Percentiles rank a stretch among this genome's conserved stretches.
Evolutionary conservation across 2,329 filamentous ascomycete species (phyloP).

Genomic region (Paraphaeosphaeria minitans): DNA sequence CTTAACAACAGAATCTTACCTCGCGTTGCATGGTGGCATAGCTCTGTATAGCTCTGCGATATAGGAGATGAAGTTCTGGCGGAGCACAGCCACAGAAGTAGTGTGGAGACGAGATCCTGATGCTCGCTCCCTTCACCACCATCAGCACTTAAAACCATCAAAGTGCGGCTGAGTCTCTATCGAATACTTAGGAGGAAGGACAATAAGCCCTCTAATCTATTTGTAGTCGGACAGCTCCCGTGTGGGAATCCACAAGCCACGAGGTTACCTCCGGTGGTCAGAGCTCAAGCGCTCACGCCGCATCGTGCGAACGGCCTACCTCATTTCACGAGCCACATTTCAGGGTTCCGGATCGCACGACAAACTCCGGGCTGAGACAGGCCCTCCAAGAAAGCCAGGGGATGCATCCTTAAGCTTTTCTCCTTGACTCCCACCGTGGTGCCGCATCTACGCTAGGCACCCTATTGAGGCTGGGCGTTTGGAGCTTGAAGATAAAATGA

Average conservation of each 20-base stretch:
- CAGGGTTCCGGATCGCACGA: slow-evolving; percentile 1
- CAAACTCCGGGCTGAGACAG: background rate
- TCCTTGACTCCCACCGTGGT: background rate
- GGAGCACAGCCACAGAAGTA: slow-evolving; percentile 21
- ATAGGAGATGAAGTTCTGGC: background rate
- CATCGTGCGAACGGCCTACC: background rate
- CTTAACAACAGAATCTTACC: background rate
- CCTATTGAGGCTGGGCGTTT: background rate
- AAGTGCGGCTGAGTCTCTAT: slow-evolving; percentile 17
- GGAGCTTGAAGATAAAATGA: background rate
- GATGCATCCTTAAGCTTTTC: background rate
- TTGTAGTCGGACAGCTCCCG: background rate
- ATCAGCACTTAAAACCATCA: slow-evolving; percentile 7
- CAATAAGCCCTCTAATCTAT: slow-evolving; percentile 16
- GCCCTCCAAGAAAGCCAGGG: no score
- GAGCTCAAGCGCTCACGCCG: background rate
- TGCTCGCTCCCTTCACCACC: background rate
- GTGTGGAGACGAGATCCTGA: slow-evolving; percentile 1
- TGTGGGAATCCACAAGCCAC: slow-evolving; percentile 1
- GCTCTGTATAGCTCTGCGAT: slow-evolving; percentile 1
- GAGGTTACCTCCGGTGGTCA: slow-evolving; percentile 4
- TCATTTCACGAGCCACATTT: slow-evolving; percentile 1
- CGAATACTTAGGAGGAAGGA: background rate
- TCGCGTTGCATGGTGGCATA: background rate
- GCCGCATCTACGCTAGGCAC: background rate